Evolutionary conservation across 139 green algal genomes (phyloP).

Genomic region (Tetraselmis chui): DNA sequence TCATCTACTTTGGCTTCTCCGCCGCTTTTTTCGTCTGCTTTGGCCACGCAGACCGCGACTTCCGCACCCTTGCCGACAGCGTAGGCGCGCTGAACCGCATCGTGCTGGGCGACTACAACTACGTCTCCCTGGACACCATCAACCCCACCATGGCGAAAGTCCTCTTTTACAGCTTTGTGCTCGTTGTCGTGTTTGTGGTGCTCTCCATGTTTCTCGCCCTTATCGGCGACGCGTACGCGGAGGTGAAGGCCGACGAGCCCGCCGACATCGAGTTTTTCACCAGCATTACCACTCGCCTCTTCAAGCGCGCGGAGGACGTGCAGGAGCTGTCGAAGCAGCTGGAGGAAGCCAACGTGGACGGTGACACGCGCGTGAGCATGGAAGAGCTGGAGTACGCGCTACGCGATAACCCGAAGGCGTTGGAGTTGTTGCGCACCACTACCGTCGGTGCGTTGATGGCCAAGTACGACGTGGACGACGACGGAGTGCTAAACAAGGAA

Average conservation of each 20-base stretch:
- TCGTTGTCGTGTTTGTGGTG: constrained; percentile 26
- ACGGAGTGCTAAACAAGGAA: constrained; percentile 2
- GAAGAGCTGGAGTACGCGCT: constrained; percentile 11
- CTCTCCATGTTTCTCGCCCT: constrained; percentile 36
- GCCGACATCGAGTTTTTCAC: not conserved
- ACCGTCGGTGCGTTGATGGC: constrained; percentile 3
- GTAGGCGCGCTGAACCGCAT: constrained; percentile 6
- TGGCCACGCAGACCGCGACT: constrained; percentile 2
- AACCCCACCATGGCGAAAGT: constrained; percentile 25
- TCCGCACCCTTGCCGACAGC: not conserved
- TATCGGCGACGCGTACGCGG: constrained; percentile 28
- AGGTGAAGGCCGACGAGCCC: constrained; percentile 24
- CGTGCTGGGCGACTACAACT: constrained; percentile 31
- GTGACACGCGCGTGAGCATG: constrained; percentile 6
- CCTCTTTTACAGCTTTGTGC: constrained; percentile 25
- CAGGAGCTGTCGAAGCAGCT: not conserved
- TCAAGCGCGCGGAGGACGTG: constrained; percentile 15
- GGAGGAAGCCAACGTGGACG: not conserved
- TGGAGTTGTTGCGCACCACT: constrained; percentile 5
- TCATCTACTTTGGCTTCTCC: constrained; percentile 24
- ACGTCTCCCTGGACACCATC: constrained; percentile 8
- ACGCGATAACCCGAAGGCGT: constrained; percentile 6
- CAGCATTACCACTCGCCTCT: not conserved
- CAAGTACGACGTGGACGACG: constrained; percentile 17
- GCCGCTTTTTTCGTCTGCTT: constrained; percentile 31